Base-by-base conservation (phyloP, 768 basidiomycete species). In the Pleurotus pulmonarius region DNA sequence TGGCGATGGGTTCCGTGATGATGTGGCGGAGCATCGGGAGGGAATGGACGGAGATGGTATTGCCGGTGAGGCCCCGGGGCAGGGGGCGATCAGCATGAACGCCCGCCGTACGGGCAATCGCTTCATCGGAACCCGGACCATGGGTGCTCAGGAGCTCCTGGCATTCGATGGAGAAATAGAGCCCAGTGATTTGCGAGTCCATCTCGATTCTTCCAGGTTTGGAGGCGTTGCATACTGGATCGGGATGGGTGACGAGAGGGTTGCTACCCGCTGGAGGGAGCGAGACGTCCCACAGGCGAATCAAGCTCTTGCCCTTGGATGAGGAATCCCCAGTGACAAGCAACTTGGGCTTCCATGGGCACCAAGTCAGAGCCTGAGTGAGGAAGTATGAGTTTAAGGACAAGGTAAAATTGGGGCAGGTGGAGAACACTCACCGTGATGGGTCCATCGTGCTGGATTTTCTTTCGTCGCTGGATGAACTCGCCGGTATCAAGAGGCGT, bases 61-160 rank as follows among this genome's bases (percentile, higher is more conserved):
- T 77, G 40, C 64, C 59, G 38, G 60, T 65, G 16, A 38, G 39
- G 22, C 51, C 51, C 46, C 37, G 60, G 40, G 15, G 52, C 18
- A 16, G 48, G 49, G 22, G 55, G 49, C 43, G 64, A 12, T 61
- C 63, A 44, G 44, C 49, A 48, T 8, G 55, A 54, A n/a, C 47
- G 46, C 60, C 47, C 38, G 37, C 49, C 16, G 46, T 37, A 45
- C 45, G 56, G 20, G 48, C 58, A 2, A 56, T 37, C 2, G 34
- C 55, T n/a, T 60, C 46, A 45, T 57, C 58, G 64, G 60, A 56
- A 12, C 60, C 59, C 6, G 67, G 66, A 56, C 72, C 91, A 62
- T 94, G 90, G 2, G 91, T 90, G 43, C 84, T 90, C n/a, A 96
- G 70, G 37, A 97, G 70, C 64, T 96, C 94, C 61, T 91, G 92